Conservation (phyloP, 2,329 filamentous ascomycete species). For the Trichoderma aggressivum region DNA sequence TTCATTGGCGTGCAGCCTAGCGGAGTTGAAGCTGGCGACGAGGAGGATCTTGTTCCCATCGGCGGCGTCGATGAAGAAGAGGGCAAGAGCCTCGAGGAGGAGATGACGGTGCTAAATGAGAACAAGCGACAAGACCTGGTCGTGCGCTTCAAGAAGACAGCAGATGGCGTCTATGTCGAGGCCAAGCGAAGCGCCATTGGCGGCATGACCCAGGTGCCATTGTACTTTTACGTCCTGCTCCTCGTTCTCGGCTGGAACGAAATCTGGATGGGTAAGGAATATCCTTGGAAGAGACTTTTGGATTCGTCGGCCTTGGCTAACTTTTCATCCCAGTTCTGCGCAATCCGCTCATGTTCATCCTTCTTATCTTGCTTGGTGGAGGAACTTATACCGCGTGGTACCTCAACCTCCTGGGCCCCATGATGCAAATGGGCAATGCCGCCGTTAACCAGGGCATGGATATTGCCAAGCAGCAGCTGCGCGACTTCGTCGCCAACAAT, state of each 20-base stretch:
- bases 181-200: constrained; percentile 96
- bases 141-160: constrained; percentile 95
- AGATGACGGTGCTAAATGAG: constrained; percentile 92
- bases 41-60: constrained; percentile 84
- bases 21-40: constrained; percentile 74
- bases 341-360: constrained; percentile 89
- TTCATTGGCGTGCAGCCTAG: constrained; percentile 79
- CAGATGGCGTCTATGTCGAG: constrained; percentile 96
- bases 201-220: constrained; percentile 85
- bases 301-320: background rate
- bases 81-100: constrained; percentile 90
- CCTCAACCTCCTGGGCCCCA: constrained; percentile 92
- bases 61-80: constrained; percentile 94
- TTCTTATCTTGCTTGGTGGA: constrained; percentile 72
- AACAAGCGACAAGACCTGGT: constrained; percentile 87
- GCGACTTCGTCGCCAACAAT: constrained; percentile 85
- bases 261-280: constrained; percentile 71
- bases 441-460: constrained; percentile 82
- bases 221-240: constrained; percentile 90
- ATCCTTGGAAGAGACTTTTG: constrained; percentile 38
- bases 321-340: constrained; percentile 64
- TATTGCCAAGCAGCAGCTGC: constrained; percentile 85
- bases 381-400: constrained; percentile 88
- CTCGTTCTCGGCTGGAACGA: constrained; percentile 98
- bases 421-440: constrained; percentile 91